Conservation (phyloP, 768 basidiomycete genomes). For the Gymnopilus dilepis region DNA sequence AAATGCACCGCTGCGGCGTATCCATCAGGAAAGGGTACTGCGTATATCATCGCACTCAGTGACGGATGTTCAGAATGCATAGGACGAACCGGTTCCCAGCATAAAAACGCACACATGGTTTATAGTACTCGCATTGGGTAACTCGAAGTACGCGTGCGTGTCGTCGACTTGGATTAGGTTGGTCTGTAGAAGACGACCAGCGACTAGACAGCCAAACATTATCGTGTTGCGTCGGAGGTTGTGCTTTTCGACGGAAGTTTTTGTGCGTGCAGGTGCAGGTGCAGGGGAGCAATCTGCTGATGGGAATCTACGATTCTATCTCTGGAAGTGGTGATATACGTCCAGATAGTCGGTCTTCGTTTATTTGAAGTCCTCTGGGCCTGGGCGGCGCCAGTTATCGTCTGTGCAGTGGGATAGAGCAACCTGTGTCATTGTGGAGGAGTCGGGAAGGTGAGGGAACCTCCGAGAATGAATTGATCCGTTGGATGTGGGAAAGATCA, state of each 20-base stretch:
- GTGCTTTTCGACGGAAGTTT: background rate
- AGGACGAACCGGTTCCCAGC: constrained; percentile 68
- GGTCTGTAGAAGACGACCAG: constrained; percentile 79
- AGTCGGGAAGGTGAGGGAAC: constrained; percentile 21
- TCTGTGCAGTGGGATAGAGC: background rate
- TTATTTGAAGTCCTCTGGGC: too few relatives aligned
- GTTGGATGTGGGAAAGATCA: background rate
- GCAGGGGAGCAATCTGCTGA: background rate
- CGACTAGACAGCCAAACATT: constrained; percentile 85
- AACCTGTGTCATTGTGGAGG: constrained; percentile 6
- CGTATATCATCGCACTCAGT: background rate
- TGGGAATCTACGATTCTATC: background rate
- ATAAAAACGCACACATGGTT: constrained; percentile 90
- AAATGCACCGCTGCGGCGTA: constrained; percentile 87
- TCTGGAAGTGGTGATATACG: background rate
- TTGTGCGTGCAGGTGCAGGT: too few relatives aligned
- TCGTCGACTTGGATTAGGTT: constrained; percentile 83
- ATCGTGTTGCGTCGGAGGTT: constrained; percentile 3
- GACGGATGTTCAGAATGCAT: constrained; percentile 6
- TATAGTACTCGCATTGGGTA: constrained; percentile 71
- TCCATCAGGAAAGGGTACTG: constrained; percentile 82
- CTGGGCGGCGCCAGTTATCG: background rate
- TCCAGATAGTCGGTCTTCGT: too few relatives aligned
- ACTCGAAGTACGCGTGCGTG: constrained; percentile 81
- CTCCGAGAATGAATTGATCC: constrained; percentile 12